Base-by-base conservation (phyloP, 192 early-diverging fungal species). In the Spizellomyces sp. region DNA sequence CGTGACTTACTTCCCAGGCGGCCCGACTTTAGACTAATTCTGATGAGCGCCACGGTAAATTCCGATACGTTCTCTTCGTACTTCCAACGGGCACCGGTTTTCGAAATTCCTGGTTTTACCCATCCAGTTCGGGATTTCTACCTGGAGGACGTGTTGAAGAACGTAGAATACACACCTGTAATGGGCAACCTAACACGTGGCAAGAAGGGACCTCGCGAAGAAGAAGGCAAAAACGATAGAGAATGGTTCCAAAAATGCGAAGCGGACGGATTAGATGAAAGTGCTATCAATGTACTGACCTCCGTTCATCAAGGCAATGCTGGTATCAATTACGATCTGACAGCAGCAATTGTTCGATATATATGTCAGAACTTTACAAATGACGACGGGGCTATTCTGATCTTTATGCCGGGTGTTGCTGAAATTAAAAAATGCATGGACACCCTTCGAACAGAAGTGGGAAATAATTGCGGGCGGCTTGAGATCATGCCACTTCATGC, bases 11-110 rank as follows among this genome's bases (percentile, higher is more conserved):
- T 95, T 17, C 80, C 45, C 41, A 42, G 59, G 12, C 63, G 67
- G 4, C 69, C 74, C 1, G 89, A 90, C 61, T 56, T 94, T 5
- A 80, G 79, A 73, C 80, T 88, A 27, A 78, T 84, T 62, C 71
- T 92, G 12, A 92, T 93, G 91, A 86, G 83, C 75, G 90, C 90
- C 21, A 94, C 91, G 3, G 83, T 92, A 8, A 83, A 93, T 60
- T 82, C 90, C 9, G 70, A 79, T 9, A 58, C 61, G 2, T 84
- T 87, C 58, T 83, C 78, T 9, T 41, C 4, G 4, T 87, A 87
- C 67, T 86, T 87, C 63, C 17, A 22, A 9, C 47, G 87, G 80
- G 36, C 69, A 22, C 79, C 77, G 6, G 75, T 76, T 19, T 22
- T 84, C 7, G 59, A 66, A 46, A 71, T 93, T 85, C 85, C 92